Evolutionary conservation across 805 yeast species (phyloP), one percentile per base, ranked within the genome.

Genomic region (Candida insectorum): DNA sequence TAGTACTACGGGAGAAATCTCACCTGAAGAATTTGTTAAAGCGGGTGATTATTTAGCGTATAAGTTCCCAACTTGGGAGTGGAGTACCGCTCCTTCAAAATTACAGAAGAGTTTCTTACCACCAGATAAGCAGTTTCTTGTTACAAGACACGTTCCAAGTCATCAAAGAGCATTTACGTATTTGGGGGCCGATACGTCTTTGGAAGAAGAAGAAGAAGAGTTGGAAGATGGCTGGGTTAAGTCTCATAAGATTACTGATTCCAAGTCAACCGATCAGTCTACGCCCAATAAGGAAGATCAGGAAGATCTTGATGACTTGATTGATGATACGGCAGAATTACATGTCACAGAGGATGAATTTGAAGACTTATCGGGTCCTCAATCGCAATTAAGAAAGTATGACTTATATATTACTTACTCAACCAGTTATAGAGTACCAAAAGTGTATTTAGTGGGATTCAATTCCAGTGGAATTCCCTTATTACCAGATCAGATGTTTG

Each of bases 51-150:
- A 87, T 58, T 64, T 93, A 37, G 89, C 81, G 20, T 81, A 79
- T 58, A 85, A 83, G 67, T 93, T 93, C 56, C 97, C 98, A 2
- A 93, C 97, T 1, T 93, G 98, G 98, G 78, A 79, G 41, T 93
- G 98, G 98, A 52, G 60, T 16, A 27, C 54, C 6, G 51, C 62
- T 33, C 62, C 71, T 20, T 51, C 55, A 32, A 47, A 38, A 28
- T 48, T 62, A 32, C 60, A 50, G 30, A 75, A 80, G 43, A 82
- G 77, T 41, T 93, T 87, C 47, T 61, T 93, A 39, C 98, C 98
- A 1, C 62, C 64, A 2, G 89, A 85, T 45, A 93, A 87, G 60
- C 98, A 93, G 61, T 85, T 73, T 45, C 62, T 93, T 26, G 85
- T 93, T 3, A 88, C 97, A 0, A 75, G 79, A 49, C 95, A 86